A percentile compares a stretch with the other conserved stretches of the same genome.
These are phyloP conservation scores for Alternaria gaisen DNA, from an alignment of 2,329 filamentous ascomycete genomes.

Conservation along the genomic window DNA sequence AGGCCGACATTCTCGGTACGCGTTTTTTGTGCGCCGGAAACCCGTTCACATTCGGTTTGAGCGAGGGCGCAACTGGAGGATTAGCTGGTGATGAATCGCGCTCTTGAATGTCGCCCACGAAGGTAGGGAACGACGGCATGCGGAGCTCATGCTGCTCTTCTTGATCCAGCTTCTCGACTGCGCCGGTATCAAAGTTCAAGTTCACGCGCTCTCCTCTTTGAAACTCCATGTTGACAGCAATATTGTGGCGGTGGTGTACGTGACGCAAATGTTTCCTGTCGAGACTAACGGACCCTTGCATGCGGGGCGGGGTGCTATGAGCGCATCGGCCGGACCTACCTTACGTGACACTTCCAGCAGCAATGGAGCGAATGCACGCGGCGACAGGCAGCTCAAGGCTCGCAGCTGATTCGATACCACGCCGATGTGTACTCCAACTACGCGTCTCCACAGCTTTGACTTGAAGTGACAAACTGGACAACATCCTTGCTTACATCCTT, in stretches of 20 bases:
- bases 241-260: slow-evolving; percentile 10
- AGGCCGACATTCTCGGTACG: slow-evolving; percentile 71
- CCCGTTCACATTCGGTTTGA: slow-evolving; percentile 68
- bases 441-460: too few species aligned
- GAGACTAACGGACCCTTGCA: slow-evolving; percentile 11
- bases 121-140: slow-evolving; percentile 38
- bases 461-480: background rate
- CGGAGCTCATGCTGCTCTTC: slow-evolving; percentile 25
- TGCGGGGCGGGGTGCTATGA: background rate
- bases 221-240: slow-evolving; percentile 49
- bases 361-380: background rate
- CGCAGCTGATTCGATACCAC: background rate
- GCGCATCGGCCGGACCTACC: background rate
- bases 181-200: slow-evolving; percentile 66
- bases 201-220: slow-evolving; percentile 69
- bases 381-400: background rate
- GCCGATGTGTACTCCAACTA: too few species aligned
- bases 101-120: slow-evolving; percentile 82
- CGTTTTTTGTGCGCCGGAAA: slow-evolving; percentile 92
- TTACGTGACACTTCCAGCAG: background rate
- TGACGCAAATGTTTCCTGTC: background rate
- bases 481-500: background rate
- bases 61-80: slow-evolving; percentile 69
- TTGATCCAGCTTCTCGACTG: slow-evolving; percentile 52
- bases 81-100: slow-evolving; percentile 68